Base-by-base conservation (phyloP, 139 green algal species). In the Haematococcus lacustris region DNA sequence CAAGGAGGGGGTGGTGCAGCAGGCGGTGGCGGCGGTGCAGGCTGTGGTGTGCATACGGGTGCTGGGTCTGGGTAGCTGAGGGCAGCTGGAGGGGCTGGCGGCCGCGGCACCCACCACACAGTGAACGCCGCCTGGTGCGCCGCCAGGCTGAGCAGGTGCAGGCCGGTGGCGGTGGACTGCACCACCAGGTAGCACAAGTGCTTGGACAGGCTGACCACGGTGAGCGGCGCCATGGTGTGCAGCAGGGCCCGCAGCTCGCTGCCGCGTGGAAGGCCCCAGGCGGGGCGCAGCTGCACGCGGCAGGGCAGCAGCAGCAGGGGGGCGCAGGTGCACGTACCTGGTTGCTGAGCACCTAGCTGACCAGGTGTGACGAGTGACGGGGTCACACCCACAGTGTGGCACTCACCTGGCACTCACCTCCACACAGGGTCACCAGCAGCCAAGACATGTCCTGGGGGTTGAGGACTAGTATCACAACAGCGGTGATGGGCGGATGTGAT, bases 171-270 rank as follows among this genome's bases (percentile, higher is more conserved):
- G 3, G 82, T 74, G 43, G 73, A 82, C 74, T 90, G 84, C 3
- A 64, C 26, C 50, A 86, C 67, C 21, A 92, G 71, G 73, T 92
- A 92, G 43, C 72, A 82, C 1, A 85, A 33, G 70, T 86, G 91
- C 74, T 93, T 93, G 81, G 70, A 79, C 0, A 90, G 39, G 70
- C 91, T 91, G 23, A 90, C 84, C 1, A 93, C 47, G 2, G 73
- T 82, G 9, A 91, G 73, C 1, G 87, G 79, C 2, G 77, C 84
- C 75, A 88, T 83, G 3, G 78, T 90, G 23, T 30, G 4, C 51
- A 78, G 51, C 53, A 78, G 64, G 37, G 68, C 6, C 38, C 38
- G 57, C 50, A 84, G 33, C 50, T 76, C 73, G 2, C 65, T 38
- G 3, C 26, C 32, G 1, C 50, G 50, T 6, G 77, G 73, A 2